Base-by-base conservation (phyloP, 2,329 filamentous ascomycete species). In the Pyrenophora tritici-repentis region DNA sequence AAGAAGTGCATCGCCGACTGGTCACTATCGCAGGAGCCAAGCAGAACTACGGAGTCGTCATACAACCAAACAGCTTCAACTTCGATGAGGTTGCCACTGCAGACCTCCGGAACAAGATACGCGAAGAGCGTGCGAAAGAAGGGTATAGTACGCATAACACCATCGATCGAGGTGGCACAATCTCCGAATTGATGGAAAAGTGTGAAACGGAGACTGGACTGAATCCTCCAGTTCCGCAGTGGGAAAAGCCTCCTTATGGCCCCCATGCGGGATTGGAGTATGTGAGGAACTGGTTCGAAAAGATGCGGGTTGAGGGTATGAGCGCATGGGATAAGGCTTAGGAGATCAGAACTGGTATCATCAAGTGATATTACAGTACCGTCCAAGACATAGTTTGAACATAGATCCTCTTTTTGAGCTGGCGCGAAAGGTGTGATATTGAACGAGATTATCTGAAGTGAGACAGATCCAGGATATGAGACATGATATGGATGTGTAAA, bases 11-110 rank as follows among this genome's bases (percentile, higher is more conserved):
- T 42, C 73, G 75, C 26, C 72, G 72, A 33, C 71, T 79, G 16
- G 77, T 80, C 13, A 78, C 74, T 0, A 14, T 75, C 1, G 62
- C 74, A 5, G 78, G 78, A 4, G 78, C 78, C 10, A 62, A 61
- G 1, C 54, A 53, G 1, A 77, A 76, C 39, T 81, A 81, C 54
- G 78, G 78, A 12, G 78, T 81, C 17, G 68, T 79, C 3, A 69
- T 81, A 2, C 61, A 72, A 20, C 61, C 70, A 1, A 42, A 56
- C 0, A 70, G 75, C 14, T 74, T 71, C 38, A 62, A 53, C 0
- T 74, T 80, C n/a, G 60, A 74, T 26, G 55, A 65, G 37, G 50
- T 34, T 9, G 72, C 71, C 8, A 81, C 78, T 0, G 59, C 65
- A 8, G 54, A 55, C 2, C 63, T 79, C 13, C 65, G 77, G 0